A percentile compares a stretch with the other conserved stretches of the same genome.
Evolutionary conservation across 805 yeast genomes (phyloP).

Genomic region (Schizosaccharomyces octosporus): DNA sequence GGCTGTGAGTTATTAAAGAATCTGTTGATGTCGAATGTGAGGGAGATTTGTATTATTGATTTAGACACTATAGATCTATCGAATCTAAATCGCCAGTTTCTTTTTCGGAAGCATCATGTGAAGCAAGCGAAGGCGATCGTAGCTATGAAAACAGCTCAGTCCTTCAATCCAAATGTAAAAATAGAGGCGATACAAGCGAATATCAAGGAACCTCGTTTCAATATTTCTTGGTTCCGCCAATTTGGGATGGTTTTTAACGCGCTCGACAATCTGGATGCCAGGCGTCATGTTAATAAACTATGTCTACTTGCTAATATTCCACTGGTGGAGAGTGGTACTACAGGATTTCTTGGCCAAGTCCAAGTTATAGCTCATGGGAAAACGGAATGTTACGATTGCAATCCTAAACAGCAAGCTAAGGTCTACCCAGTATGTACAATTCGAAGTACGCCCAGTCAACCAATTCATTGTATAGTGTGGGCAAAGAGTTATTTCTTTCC

Average conservation of each 20-base stretch:
- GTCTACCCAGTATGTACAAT: conserved; percentile 91
- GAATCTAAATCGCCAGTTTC: conserved; percentile 76
- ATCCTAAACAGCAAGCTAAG: conserved; percentile 65
- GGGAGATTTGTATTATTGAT: conserved; percentile 74
- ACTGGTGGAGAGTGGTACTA: conserved; percentile 79
- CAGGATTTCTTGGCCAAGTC: conserved; percentile 83
- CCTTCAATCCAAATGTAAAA: conserved; percentile 43
- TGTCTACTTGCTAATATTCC: conserved; percentile 52
- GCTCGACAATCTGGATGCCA: conserved; percentile 67
- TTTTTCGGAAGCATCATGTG: conserved; percentile 73
- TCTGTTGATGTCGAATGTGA: conserved; percentile 51
- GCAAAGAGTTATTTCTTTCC: conserved; percentile 73
- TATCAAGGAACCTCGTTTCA: conserved; percentile 59
- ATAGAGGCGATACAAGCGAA: conserved; percentile 66
- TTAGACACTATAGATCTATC: conserved; percentile 83
- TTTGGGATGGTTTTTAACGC: conserved; percentile 76
- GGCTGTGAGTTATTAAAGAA: conserved; percentile 81
- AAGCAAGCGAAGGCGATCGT: conserved; percentile 61
- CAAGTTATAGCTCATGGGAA: conserved; percentile 50
- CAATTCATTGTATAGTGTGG: conserved; percentile 93
- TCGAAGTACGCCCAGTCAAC: conserved; percentile 86
- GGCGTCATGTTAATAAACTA: conserved; percentile 69
- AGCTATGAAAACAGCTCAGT: conserved; percentile 41
- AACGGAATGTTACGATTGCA: conserved; percentile 87
- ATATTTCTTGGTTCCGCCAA: conserved; percentile 49